Evolutionary conservation across 148 eudicot species (phyloP), one percentile per base, ranked within the genome.

Genomic region (Hydrangea macrophylla): DNA sequence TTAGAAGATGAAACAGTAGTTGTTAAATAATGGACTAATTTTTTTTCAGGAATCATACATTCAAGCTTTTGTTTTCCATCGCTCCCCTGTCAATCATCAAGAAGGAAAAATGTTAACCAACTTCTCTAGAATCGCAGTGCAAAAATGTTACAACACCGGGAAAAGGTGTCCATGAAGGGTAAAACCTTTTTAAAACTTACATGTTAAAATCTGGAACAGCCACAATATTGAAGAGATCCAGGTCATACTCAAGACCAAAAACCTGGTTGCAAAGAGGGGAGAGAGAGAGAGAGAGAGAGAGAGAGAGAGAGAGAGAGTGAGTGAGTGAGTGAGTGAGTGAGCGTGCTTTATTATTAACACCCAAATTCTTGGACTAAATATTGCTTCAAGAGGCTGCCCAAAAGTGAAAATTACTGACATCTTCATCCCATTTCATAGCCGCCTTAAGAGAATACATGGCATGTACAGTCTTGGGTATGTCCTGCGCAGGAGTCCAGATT

Each of bases 401-500:
- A 45, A 1, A 30, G 56, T 27, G 37, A 35, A 60, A 51, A 72
- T 56, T 70, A 70, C 94, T 67, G 42, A 91, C 99, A 75, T 95
- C 97, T 76, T 95, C 99, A 76, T 95, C 99, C 99, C 99, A 95
- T 80, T 95, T 95, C 99, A 95, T 95, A 25, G 99, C 91, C 8
- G 93, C 93, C 86, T 95, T 91, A 33, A 95, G 89, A 73, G 97
- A 95, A 79, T 95, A 89, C 99, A 95, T 95, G 55, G 99, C 99
- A 83, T 95, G 99, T 17, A 56, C 87, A 35, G 99, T 95, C 70
- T 95, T 95, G 28, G 96, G 93, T 67, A 91, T 42, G 69, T 95
- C 99, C 23, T 89, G 82, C 6, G 90, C 69, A 24, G 97, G 97
- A 28, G 97, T 88, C 93, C 96, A 95, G 48, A 95, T 95, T 75